phyloP scores from a whole-genome alignment of 257 asterid species.

The Nicotiana sylvestris region DNA sequence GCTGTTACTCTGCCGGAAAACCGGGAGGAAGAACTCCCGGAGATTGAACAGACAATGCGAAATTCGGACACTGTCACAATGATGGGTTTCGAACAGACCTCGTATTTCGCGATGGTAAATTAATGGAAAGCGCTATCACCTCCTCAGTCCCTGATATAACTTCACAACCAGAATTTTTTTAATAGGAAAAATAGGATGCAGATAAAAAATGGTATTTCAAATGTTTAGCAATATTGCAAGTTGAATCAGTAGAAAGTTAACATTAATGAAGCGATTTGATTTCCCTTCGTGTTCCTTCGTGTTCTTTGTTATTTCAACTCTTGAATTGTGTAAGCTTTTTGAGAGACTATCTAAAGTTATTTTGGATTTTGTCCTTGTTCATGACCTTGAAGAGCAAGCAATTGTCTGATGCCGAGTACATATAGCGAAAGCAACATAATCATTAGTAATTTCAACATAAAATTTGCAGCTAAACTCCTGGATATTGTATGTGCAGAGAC shows the following conservation, averaged over 20 bases:
- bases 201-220: background rate
- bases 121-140: background rate
- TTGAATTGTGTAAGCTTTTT: background rate
- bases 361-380: background rate
- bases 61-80: constrained; percentile 36
- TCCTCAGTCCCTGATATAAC: background rate
- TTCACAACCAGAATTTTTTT: no score
- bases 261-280: background rate
- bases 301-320: background rate
- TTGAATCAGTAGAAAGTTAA: background rate
- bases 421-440: background rate
- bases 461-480: background rate
- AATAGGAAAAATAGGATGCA: background rate
- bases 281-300: background rate
- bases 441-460: background rate
- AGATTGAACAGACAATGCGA: constrained; percentile 45
- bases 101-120: constrained; percentile 60
- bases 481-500: constrained; percentile 44
- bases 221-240: background rate
- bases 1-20: constrained; percentile 60
- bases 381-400: background rate
- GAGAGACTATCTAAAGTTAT: background rate
- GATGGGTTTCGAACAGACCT: constrained; percentile 59
- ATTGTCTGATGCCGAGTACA: background rate
- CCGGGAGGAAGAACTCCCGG: constrained; percentile 51